Base-by-base conservation (phyloP, 495 filamentous ascomycete genomes). In the Podospora pseudocomata region DNA sequence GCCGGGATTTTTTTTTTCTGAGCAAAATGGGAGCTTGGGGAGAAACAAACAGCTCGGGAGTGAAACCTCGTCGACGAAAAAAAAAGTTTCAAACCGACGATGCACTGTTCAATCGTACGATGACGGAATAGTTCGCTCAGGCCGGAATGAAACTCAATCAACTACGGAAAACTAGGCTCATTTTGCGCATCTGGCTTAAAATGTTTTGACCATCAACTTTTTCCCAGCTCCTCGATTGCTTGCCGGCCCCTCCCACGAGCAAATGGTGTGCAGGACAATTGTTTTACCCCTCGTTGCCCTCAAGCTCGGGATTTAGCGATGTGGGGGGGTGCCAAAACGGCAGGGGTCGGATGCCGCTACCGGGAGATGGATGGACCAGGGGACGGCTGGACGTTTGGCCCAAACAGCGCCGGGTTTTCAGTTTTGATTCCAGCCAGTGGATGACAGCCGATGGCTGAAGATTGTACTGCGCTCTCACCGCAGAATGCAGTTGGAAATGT, bases 101-200 rank as follows among this genome's bases (percentile, higher is more conserved):
- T 63, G 20, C 20, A 32, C 5, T 7, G 27, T 7, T n/a, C 30
- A 53, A 65, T 65, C 64, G 44, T 65, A 57, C 53, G 64, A 65
- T 65, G 27, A 65, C 54, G 44, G 64, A 65, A 57, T 27, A 19
- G 64, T 54, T 65, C 9, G 44, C 44, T 65, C 44, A 26, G 23
- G 27, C 11, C 55, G 55, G 23, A 15, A 5, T 6, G 55, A 58
- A 58, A 58, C 6, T 58, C 55, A 58, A 20, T 26, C 4, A 58
- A 56, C 54, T 18, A 20, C 54, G 11, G 54, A 18, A 7, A 32
- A 32, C 30, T 32, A 32, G 30, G 5, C 9, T 60, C 62, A 28
- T 66, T 30, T 39, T 39, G 59, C 19, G 23, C 34, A 6, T 19
- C 11, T 56, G 56, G 56, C 23, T 58, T 58, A 28, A 18, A 28